These are phyloP conservation scores for Cyberlindnera saturnus DNA, from an alignment of 805 yeast genomes.

Conservation along the genomic window DNA sequence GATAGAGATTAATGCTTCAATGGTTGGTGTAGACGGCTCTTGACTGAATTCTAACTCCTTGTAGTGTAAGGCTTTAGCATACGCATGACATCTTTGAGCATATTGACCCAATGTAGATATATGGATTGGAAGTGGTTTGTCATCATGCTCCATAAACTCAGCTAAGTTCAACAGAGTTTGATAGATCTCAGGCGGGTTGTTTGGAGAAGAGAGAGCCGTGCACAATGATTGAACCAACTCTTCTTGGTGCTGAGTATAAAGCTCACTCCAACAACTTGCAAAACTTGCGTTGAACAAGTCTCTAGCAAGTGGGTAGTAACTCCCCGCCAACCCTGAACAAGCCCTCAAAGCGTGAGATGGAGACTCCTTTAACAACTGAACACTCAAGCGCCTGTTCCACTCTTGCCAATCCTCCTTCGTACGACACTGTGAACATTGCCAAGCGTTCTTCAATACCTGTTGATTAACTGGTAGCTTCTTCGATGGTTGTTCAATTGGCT, in stretches of 20 bases:
- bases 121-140: conserved; percentile 85
- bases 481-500: conserved; percentile 60
- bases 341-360: conserved; percentile 94
- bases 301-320: conserved; percentile 80
- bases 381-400: conserved; percentile 85
- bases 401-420: conserved; percentile 98
- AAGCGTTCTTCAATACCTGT: conserved; percentile 62
- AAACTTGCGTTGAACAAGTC: conserved; percentile 92
- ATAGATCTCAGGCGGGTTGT: conserved; percentile 92
- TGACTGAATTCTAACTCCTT: conserved; percentile 92
- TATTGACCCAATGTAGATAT: conserved; percentile 87
- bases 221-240: conserved; percentile 83
- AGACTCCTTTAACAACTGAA: conserved; percentile 82
- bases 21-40: conserved; percentile 86
- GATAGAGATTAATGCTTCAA: conserved; percentile 86
- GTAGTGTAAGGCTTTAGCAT: conserved; percentile 94
- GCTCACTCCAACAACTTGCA: conserved; percentile 92
- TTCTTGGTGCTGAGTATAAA: conserved; percentile 83
- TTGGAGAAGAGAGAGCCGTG: conserved; percentile 81
- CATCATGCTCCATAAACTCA: conserved; percentile 97
- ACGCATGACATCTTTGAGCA: conserved; percentile 94
- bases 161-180: conserved; percentile 86
- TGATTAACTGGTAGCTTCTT: conserved; percentile 71
- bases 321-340: conserved; percentile 83
- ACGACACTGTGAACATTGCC: conserved; percentile 88